A percentile compares a stretch with the other conserved stretches of the same genome.
phyloP scores from a whole-genome alignment of 2,329 filamentous ascomycete species.

The Fusarium poae region DNA sequence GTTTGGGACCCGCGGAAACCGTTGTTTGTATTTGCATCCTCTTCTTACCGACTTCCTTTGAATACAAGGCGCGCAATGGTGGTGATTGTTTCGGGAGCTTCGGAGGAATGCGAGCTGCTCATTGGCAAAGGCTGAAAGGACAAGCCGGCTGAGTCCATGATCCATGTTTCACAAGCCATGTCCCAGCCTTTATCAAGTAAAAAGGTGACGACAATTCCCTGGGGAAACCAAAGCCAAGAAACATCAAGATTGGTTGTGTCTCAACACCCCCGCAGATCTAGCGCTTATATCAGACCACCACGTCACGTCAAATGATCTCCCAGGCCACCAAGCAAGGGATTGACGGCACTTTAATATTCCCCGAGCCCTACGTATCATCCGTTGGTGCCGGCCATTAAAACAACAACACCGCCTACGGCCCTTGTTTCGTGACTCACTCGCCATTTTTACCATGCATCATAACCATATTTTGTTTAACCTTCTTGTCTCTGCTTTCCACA shows the following conservation, averaged over 20 bases:
- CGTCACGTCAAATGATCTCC: slow-evolving; percentile 7
- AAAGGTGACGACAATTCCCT: background rate
- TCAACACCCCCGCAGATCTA: slow-evolving; percentile 16
- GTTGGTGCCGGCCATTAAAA: background rate
- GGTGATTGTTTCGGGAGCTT: slow-evolving; percentile 2
- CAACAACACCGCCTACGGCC: background rate
- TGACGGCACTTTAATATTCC: slow-evolving; percentile 7
- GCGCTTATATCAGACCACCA: slow-evolving; percentile 19
- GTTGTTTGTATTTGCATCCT: background rate
- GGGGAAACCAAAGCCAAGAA: background rate
- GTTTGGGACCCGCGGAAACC: background rate
- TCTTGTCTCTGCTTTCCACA: background rate
- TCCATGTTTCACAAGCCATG: slow-evolving; percentile 1
- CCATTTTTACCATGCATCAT: background rate
- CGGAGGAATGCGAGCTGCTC: background rate
- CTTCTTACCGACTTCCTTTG: background rate
- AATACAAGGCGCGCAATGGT: background rate
- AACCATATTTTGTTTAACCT: background rate
- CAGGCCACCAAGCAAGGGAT: background rate
- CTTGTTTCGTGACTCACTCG: background rate
- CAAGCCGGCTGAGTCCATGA: background rate
- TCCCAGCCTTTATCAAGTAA: background rate
- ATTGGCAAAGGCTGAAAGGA: background rate
- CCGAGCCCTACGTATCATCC: slow-evolving; percentile 8
- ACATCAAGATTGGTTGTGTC: slow-evolving; percentile 9